These are phyloP conservation scores for Neolentinus lepideus DNA, from an alignment of 1,284 basidiomycete species.

Conservation along the genomic window DNA sequence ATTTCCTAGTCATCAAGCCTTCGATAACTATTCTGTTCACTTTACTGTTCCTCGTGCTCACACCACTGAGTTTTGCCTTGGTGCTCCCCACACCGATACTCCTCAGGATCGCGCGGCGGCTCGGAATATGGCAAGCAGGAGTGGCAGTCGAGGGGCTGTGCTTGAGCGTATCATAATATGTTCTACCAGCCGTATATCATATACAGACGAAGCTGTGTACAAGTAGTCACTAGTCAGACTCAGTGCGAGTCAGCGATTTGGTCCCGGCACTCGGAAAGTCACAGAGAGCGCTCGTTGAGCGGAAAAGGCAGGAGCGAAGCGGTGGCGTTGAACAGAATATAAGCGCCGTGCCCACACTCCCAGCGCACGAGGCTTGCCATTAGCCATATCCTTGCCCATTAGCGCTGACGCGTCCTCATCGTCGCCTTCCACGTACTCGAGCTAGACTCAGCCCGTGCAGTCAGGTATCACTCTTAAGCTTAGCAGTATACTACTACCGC, in stretches of 20 bases:
- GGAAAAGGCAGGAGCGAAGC: neutral
- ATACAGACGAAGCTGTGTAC: neutral
- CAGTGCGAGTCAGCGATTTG: neutral
- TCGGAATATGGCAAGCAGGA: slow-evolving; percentile 77
- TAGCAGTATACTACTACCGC: neutral
- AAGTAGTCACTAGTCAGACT: neutral
- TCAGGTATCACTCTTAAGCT: too few species aligned
- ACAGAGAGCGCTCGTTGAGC: neutral
- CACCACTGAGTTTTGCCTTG: slow-evolving; percentile 49
- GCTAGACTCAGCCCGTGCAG: too few species aligned
- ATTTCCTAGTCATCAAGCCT: slow-evolving; percentile 79
- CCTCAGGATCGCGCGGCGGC: slow-evolving; percentile 50
- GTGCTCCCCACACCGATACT: slow-evolving; percentile 60
- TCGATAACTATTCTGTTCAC: slow-evolving; percentile 65
- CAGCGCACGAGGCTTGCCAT: neutral
- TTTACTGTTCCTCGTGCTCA: slow-evolving; percentile 43
- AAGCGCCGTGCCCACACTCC: neutral
- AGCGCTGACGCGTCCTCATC: neutral
- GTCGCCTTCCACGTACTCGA: too few species aligned
- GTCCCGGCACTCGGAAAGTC: neutral
- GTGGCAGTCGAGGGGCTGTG: slow-evolving; percentile 72
- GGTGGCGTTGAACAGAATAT: neutral
- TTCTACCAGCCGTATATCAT: neutral
- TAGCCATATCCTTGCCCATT: neutral
- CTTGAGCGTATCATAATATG: slow-evolving; percentile 27